Evolutionary conservation across 345 rosid species (phyloP).

Genomic region (Cardiospermum halicacabum): DNA sequence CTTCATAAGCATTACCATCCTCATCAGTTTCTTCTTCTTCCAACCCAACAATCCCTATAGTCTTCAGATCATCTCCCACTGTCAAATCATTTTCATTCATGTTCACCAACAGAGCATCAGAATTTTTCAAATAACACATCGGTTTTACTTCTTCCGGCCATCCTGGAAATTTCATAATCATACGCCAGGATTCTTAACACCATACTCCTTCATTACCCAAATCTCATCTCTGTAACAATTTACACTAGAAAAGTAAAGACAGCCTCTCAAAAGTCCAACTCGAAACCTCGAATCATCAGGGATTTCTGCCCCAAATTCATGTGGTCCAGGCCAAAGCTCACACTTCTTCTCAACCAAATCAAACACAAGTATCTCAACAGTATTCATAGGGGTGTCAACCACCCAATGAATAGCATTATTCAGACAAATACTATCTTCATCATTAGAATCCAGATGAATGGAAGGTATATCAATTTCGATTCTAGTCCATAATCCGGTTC

Average conservation of each 20-base stretch:
- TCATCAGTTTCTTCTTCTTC: too few relatives aligned
- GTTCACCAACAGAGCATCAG: too few relatives aligned
- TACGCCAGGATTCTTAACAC: neutral
- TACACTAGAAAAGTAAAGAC: neutral
- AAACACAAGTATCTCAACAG: neutral
- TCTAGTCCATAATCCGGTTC: neutral
- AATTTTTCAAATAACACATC: too few relatives aligned
- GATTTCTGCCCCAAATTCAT: neutral
- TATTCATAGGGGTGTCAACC: neutral
- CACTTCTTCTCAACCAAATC: neutral
- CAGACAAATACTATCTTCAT: neutral
- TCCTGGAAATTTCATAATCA: too few relatives aligned
- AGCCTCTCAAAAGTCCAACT: neutral
- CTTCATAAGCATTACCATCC: too few relatives aligned
- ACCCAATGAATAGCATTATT: neutral
- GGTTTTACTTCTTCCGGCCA: too few relatives aligned
- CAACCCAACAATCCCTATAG: too few relatives aligned
- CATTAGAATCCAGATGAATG: neutral
- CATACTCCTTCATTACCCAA: neutral
- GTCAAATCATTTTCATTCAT: too few relatives aligned
- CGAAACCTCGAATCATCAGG: neutral
- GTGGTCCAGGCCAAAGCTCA: neutral
- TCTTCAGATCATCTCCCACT: too few relatives aligned
- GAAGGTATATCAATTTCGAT: too few relatives aligned
- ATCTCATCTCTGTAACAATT: neutral